Evolutionary conservation across 2,329 filamentous ascomycete species (phyloP).

Genomic region (Arachnomyces sp.): DNA sequence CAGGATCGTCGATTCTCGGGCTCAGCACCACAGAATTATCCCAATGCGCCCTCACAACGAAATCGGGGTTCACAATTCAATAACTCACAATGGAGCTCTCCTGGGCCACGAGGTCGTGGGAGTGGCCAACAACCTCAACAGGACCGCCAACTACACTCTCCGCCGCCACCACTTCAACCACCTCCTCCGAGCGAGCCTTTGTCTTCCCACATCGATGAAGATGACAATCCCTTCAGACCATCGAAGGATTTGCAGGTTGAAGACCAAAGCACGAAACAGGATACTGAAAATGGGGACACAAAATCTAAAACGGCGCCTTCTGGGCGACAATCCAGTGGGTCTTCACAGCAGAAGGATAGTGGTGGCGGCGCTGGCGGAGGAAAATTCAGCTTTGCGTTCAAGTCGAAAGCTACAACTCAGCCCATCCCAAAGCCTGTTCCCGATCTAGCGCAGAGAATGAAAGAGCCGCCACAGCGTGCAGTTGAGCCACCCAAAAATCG

Average conservation of each 20-base stretch:
- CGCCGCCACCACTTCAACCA: constrained; percentile 23
- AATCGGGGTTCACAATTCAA: constrained; percentile 55
- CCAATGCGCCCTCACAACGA: constrained; percentile 36
- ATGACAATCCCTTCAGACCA: constrained; percentile 55
- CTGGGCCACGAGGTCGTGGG: constrained; percentile 47
- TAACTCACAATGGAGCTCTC: constrained; percentile 64
- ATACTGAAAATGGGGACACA: constrained; percentile 27
- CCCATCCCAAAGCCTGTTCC: constrained; percentile 46
- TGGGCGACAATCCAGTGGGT: constrained; percentile 46
- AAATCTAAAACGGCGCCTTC: constrained; percentile 49
- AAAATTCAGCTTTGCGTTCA: constrained; percentile 92
- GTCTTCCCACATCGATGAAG: constrained; percentile 40
- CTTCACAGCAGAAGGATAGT: constrained; percentile 45
- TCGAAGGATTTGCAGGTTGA: constrained; percentile 60
- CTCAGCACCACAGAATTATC: constrained; percentile 42
- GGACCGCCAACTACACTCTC: constrained; percentile 27
- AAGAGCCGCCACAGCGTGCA: constrained; percentile 31
- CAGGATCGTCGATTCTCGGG: constrained; percentile 39
- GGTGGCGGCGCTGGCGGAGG: constrained; percentile 35
- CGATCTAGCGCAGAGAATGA: constrained; percentile 43
- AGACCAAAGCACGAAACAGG: constrained; percentile 49
- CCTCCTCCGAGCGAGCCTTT: constrained; percentile 27
- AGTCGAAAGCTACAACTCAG: constrained; percentile 60
- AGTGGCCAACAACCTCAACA: constrained; percentile 36
- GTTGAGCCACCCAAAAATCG: constrained; percentile 31